phyloP scores from a whole-genome alignment of 768 basidiomycete genomes.

The Cantharellus anzutake region DNA sequence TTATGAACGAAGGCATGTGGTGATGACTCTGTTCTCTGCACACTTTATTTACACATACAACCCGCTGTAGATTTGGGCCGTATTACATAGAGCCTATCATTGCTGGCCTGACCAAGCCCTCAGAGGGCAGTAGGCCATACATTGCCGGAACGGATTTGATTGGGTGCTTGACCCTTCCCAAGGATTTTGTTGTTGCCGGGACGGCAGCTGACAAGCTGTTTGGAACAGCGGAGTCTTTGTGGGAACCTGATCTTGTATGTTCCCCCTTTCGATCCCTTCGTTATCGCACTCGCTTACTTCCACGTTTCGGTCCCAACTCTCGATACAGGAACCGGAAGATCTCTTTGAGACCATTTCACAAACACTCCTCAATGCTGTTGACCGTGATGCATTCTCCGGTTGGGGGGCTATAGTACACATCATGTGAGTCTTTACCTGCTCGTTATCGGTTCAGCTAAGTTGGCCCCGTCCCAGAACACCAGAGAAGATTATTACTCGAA shows the following conservation, averaged over 20 bases:
- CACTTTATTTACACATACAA: background rate
- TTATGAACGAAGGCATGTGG: constrained; percentile 56
- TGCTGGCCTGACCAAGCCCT: constrained; percentile 45
- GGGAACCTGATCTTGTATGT: constrained; percentile 77
- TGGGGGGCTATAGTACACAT: constrained; percentile 94
- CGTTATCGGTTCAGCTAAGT: background rate
- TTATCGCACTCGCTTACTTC: background rate
- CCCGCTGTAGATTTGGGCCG: constrained; percentile 47
- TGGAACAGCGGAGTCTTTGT: constrained; percentile 94
- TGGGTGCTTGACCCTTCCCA: constrained; percentile 81
- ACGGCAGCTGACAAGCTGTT: constrained; percentile 83
- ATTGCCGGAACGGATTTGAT: constrained; percentile 91
- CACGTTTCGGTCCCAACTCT: background rate
- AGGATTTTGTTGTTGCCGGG: constrained; percentile 93
- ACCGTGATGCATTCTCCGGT: constrained; percentile 90
- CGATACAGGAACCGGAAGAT: constrained; percentile 59
- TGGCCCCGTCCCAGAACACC: constrained; percentile 19
- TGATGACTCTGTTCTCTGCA: background rate
- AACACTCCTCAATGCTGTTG: constrained; percentile 83
- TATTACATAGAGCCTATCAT: constrained; percentile 96
- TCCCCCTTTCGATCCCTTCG: background rate
- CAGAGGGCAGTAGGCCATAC: constrained; percentile 50
- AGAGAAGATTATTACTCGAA: constrained; percentile 55
- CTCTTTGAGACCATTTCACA: constrained; percentile 97
- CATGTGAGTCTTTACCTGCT: constrained; percentile 40